Base-by-base conservation (phyloP, 106 monocot species). In the Dactylorhiza incarnata region DNA sequence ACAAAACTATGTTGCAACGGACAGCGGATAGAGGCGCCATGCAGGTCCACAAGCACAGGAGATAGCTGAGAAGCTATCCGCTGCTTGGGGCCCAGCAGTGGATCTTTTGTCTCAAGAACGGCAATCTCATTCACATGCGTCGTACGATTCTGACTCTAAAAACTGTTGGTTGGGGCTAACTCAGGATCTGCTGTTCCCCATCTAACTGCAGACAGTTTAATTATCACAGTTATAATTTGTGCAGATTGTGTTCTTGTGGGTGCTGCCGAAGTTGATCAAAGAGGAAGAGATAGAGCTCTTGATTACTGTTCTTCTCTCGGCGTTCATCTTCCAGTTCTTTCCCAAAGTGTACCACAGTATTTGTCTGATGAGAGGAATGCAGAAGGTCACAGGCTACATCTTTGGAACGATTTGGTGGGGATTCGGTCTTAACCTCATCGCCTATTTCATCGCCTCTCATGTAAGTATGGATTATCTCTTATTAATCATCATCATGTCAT, bases 371-470 rank as follows among this genome's bases (percentile, higher is more conserved):
- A 75, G 86, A 53, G 86, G 84, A 79, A 95, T 95, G 93, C 92
- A 93, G 84, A 95, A 95, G 79, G 93, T 95, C 73, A 95, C 95
- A 11, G 95, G 93, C 29, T 95, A 87, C 76, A 93, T 95, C 53
- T 95, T 93, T 37, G 95, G 95, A 50, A 93, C 95, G 8, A 90
- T 95, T 70, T 93, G 93, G 88, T 95, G 95, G 95, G 93, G 95
- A 24, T 95, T 95, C 49, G 88, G 79, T 19, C 93, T 95, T 23
- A 95, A 95, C 45, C 90, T 95, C 37, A 85, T 90, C 22, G 95
- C 95, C 25, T 95, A 95, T 55, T 90, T 95, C 86, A 89, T 90
- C 23, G 95, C 95, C 11, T 95, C 95, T 45, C 95, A 95, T 82
- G 95, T 95, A 77, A 85, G 92, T 81, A 24, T 25, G 9, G n/a